These are phyloP conservation scores for Danielia oregonensis DNA, from an alignment of 805 yeast genomes.

Conservation along the genomic window DNA sequence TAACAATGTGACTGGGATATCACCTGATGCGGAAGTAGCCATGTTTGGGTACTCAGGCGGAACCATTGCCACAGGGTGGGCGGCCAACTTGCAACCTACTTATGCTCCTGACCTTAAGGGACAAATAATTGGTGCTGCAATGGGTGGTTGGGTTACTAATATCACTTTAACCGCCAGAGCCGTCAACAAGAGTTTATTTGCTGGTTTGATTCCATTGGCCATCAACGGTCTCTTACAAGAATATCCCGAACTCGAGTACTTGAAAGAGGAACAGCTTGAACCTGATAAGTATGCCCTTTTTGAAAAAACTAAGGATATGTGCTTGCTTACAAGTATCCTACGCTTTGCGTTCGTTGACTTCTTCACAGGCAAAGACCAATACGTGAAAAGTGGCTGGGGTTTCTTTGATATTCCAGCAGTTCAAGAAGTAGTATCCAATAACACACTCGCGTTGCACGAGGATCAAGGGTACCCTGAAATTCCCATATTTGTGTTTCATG, in stretches of 20 bases:
- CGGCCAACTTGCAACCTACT: slow-evolving; percentile 30
- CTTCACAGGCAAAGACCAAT: slow-evolving; percentile 7
- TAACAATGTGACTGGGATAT: slow-evolving; percentile 16
- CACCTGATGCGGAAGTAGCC: slow-evolving; percentile 17
- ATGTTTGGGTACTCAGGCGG: slow-evolving; percentile 42
- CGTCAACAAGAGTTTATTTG: slow-evolving; percentile 22
- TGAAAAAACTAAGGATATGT: slow-evolving; percentile 2
- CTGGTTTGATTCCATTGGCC: slow-evolving; percentile 30
- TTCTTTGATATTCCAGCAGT: slow-evolving; percentile 6
- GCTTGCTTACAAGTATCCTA: slow-evolving; percentile 5
- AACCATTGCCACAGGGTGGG: slow-evolving; percentile 36
- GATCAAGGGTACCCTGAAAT: slow-evolving; percentile 16
- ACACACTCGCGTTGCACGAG: slow-evolving; percentile 3
- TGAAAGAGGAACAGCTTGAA: background rate
- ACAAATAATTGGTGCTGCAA: slow-evolving; percentile 27
- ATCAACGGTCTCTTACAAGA: slow-evolving; percentile 29
- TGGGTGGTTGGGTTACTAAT: slow-evolving; percentile 36
- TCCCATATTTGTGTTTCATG: slow-evolving; percentile 24
- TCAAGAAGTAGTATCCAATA: slow-evolving; percentile 1
- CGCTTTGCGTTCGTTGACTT: slow-evolving; percentile 5
- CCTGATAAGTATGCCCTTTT: too few relatives aligned
- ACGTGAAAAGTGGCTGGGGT: slow-evolving; percentile 4
- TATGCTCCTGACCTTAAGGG: slow-evolving; percentile 31
- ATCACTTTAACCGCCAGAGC: slow-evolving; percentile 24
- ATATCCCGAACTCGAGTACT: slow-evolving; percentile 23